These are phyloP conservation scores for Suillus subluteus DNA, from an alignment of 768 basidiomycete species.

Conservation along the genomic window DNA sequence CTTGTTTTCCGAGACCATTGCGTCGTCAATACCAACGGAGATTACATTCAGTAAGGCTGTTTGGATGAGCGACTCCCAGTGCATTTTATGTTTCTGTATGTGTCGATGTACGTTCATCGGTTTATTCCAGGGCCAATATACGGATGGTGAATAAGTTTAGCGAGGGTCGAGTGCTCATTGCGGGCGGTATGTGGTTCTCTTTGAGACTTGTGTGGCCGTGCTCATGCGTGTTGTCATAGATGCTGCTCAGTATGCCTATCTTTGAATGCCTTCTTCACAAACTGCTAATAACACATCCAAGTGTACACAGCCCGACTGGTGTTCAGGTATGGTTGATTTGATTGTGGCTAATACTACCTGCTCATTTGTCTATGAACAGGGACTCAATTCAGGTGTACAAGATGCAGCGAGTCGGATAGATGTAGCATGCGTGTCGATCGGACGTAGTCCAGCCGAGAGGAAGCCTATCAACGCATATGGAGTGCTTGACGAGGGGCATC, in stretches of 20 bases:
- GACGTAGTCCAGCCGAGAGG: conserved; percentile 5
- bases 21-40: conserved; percentile 27
- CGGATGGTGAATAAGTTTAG: no score
- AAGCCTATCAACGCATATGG: conserved; percentile 9
- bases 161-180: conserved; percentile 19
- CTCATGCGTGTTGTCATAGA: no score
- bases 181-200: conserved; percentile 13
- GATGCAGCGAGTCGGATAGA: conserved; percentile 25
- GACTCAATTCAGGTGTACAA: conserved; percentile 26
- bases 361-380: conserved; percentile 3
- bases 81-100: not conserved
- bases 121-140: conserved; percentile 15
- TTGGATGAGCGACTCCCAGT: conserved; percentile 29
- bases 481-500: no score
- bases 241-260: conserved; percentile 23
- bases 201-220: not conserved
- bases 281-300: not conserved
- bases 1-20: no score
- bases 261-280: not conserved
- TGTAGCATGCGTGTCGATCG: no score
- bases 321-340: conserved; percentile 7
- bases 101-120: not conserved
- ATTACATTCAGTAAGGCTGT: conserved; percentile 28
- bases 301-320: conserved; percentile 28
- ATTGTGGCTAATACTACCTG: not conserved